Conservation (phyloP, 176 grass and related monocot species). For the Avena atlantica region DNA sequence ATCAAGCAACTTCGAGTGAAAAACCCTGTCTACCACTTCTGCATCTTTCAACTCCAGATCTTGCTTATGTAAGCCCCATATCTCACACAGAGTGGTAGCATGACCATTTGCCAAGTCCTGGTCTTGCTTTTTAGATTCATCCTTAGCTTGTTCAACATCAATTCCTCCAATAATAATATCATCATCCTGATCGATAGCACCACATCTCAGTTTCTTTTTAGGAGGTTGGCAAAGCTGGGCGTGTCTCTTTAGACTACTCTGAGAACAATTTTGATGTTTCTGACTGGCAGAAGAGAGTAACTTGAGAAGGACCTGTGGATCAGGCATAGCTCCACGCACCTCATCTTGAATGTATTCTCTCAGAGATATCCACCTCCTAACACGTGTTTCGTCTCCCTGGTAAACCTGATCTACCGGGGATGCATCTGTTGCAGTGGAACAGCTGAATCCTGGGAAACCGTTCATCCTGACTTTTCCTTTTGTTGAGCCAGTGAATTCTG, state of each 20-base stretch:
- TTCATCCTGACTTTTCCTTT: conserved; percentile 41
- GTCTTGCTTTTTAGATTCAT: conserved; percentile 45
- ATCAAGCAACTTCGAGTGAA: conserved; percentile 82
- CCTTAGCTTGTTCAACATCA: conserved; percentile 52
- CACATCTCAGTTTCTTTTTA: conserved; percentile 66
- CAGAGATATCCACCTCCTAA: conserved; percentile 65
- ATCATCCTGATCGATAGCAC: conserved; percentile 36
- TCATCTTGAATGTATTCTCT: conserved; percentile 82
- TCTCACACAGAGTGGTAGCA: conserved; percentile 50
- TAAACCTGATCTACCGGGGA: conserved; percentile 36
- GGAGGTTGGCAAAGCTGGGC: conserved; percentile 50
- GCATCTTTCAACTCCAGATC: conserved; percentile 40
- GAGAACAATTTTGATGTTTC: conserved; percentile 55
- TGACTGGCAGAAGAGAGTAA: conserved; percentile 73
- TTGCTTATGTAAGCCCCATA: conserved; percentile 78
- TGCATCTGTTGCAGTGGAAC: conserved; percentile 45
- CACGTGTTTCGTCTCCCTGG: conserved; percentile 40
- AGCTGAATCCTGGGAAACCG: conserved; percentile 51
- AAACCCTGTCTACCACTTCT: conserved; percentile 60
- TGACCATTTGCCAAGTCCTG: conserved; percentile 42
- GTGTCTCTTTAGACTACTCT: conserved; percentile 51
- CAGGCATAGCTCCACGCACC: conserved; percentile 71
- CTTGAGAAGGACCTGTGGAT: conserved; percentile 92
- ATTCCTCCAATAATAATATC: conserved; percentile 81
- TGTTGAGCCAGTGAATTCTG: conserved; percentile 32